Percentiles rank a stretch among this genome's conserved stretches.
phyloP scores from a whole-genome alignment of 208 protist species.

The Leishmania gerbilli region DNA sequence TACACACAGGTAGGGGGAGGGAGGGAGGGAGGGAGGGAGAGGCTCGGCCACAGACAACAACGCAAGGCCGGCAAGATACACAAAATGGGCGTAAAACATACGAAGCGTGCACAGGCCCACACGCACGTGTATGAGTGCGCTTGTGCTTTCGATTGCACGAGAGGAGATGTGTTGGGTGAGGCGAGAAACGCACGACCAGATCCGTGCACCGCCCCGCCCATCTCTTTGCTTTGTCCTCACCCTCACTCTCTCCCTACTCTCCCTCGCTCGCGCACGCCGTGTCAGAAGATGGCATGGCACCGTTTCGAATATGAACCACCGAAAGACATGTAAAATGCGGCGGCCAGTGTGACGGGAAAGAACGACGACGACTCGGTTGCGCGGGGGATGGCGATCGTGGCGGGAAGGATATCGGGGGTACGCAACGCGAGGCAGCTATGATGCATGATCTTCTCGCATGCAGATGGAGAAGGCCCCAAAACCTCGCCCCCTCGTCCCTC shows the following conservation, averaged over 20 bases:
- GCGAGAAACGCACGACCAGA: neutral
- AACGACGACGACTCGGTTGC: neutral
- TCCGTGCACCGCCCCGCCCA: neutral
- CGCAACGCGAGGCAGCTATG: neutral
- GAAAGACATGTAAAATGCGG: neutral
- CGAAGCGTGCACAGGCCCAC: neutral
- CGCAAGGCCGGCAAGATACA: neutral
- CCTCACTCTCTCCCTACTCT: neutral
- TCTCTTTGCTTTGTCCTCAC: neutral
- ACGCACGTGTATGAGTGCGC: neutral
- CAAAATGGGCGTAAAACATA: neutral
- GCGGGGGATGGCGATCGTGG: too few species aligned
- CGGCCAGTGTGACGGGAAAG: neutral
- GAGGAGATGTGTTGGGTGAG: neutral
- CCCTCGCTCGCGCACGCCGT: neutral
- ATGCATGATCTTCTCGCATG: neutral
- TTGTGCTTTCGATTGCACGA: neutral
- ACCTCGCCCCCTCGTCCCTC: neutral
- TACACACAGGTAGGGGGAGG: too few species aligned
- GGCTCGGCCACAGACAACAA: neutral
- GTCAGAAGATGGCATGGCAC: neutral
- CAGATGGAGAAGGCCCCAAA: neutral
- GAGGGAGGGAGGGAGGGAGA: neutral
- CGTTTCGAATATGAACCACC: neutral
- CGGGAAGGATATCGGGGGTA: neutral